Evolutionary conservation across 805 yeast species (phyloP), one percentile per base, ranked within the genome.

Genomic region (Candida orba): DNA sequence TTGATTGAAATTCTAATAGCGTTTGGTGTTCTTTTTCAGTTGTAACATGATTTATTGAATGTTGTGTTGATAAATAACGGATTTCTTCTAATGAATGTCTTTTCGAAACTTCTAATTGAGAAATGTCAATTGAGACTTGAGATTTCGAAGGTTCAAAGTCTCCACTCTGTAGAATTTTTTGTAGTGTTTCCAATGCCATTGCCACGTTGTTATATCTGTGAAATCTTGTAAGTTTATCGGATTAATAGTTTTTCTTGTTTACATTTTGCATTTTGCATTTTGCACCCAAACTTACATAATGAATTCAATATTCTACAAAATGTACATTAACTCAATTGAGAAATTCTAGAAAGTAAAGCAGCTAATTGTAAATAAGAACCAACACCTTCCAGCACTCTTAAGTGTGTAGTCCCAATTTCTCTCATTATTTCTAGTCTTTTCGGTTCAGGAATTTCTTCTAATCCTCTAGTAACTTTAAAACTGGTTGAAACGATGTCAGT

Each of bases 381-480:
- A 4, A 93, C 95, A 50, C 99, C 99, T 64, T 93, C 98, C 39
- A 93, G 68, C 2, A 93, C 81, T 48, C 96, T 71, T 90, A 93
- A 82, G 59, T 93, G 99, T 1, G 88, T 78, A 49, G 84, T 78
- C 6, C 99, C 99, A 37, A 93, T 87, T 53, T 85, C 89, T 58
- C 81, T 80, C 51, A 93, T 81, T 58, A 84, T 75, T 46, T 84
- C 91, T 47, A 93, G 68, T 50, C 95, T 68, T 44, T 69, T 71
- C 40, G 72, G 72, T 59, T 93, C 98, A 35, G 71, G 73, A 8
- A 87, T 67, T 17, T 79, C 81, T 8, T 74, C 79, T 47, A 93
- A 57, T 2, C 83, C 76, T 64, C 90, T 91, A 24, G 88, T 76
- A 9, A 93, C 98, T 50, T 86, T 77, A 67, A 93, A 93, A 56